These are phyloP conservation scores for Phylloporus sp. DNA, from an alignment of 768 basidiomycete species.

Conservation along the genomic window DNA sequence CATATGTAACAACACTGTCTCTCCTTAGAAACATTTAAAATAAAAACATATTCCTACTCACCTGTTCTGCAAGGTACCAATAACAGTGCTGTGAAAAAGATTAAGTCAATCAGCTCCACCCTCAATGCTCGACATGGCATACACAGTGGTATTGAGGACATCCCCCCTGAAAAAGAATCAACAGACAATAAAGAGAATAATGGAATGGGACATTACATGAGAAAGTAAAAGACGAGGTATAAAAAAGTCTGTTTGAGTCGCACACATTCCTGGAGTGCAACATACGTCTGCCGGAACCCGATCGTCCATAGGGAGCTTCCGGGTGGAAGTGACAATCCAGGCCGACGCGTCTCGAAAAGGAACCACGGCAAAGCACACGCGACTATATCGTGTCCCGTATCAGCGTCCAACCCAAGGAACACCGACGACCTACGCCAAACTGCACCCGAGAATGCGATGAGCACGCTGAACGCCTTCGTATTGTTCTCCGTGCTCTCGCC, in stretches of 20 bases:
- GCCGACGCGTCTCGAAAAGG: conserved; percentile 58
- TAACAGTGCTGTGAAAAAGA: conserved; percentile 48
- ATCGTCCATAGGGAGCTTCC: conserved; percentile 54
- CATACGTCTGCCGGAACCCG: conserved; percentile 63
- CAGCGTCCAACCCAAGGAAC: neutral
- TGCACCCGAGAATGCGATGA: conserved; percentile 78
- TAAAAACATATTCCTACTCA: conserved; percentile 15
- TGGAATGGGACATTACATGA: conserved; percentile 52
- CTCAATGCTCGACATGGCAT: conserved; percentile 18
- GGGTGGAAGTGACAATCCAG: conserved; percentile 55
- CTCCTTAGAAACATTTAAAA: conserved; percentile 2
- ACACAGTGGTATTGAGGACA: conserved; percentile 73
- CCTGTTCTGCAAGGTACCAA: conserved; percentile 70
- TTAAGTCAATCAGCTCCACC: neutral
- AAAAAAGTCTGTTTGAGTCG: conserved; percentile 68
- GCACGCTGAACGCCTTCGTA: conserved; percentile 66
- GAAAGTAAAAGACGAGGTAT: conserved; percentile 70
- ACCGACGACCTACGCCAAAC: conserved; percentile 54
- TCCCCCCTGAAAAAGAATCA: conserved; percentile 50
- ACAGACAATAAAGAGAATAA: neutral
- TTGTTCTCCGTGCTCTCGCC: conserved; percentile 64
- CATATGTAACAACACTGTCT: conserved; percentile 60
- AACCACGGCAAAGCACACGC: conserved; percentile 72
- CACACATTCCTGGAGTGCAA: conserved; percentile 59
- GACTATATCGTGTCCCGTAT: conserved; percentile 39